Evolutionary conservation across 495 filamentous ascomycete genomes (phyloP), one percentile per base, ranked within the genome.

Genomic region (Viridothelium virens): DNA sequence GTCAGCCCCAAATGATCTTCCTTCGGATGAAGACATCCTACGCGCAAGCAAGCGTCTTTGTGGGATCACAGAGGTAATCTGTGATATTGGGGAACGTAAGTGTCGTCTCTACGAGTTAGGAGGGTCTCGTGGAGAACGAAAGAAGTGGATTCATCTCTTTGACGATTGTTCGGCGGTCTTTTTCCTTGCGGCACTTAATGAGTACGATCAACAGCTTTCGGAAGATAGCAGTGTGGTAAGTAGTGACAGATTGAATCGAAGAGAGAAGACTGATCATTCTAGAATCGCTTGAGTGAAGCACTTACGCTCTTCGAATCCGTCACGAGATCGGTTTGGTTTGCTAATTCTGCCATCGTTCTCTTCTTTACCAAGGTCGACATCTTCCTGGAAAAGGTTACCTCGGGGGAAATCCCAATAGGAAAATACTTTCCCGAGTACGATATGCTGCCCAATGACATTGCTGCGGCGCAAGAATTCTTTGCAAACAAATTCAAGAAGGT

Each of bases 111-210:
- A 9, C 14, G 41, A 46, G 41, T 46, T 46, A 16, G 41, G 41
- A 7, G 41, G 41, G 41, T 46, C 9, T 46, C 41, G 48, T 18
- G 48, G 48, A 53, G 48, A 53, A 53, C 48, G 48, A 18, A 53
- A 53, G 16, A 53, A 53, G 48, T 53, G 48, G 48, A 53, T 53
- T 53, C 48, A 53, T 18, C 48, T 16, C 12, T 53, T 53, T 18
- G 48, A 53, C 48, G 16, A 53, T 5, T 53, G 48, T 18, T 16
- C 9, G 25, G 48, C n/a, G 12, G 25, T 53, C n/a, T 18, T 53
- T 53, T 53, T 53, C 48, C 48, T 53, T 18, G 48, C 25, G 14
- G 48, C 48, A 53, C 14, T 53, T 18, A 18, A 53, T 53, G 48
- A 53, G 5, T 53, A 53, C 16, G 48, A 53, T 53, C 48, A 18